These are phyloP conservation scores for Oryza rufipogon DNA, from an alignment of 176 grass and related monocot species.

Conservation along the genomic window DNA sequence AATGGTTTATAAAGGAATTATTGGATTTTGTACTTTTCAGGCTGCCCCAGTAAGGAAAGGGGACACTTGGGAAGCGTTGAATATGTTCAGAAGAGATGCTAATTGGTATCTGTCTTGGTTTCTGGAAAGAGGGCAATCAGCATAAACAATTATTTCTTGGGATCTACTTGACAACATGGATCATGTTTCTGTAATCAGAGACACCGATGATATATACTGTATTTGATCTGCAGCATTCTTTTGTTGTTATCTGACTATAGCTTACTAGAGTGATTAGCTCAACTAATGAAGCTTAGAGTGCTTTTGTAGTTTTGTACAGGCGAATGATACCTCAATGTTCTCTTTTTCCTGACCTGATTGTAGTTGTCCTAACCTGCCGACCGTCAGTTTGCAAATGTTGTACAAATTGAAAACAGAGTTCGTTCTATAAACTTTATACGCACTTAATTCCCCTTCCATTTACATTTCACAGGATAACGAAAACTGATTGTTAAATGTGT, in stretches of 20 bases:
- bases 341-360: neutral
- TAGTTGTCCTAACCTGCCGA: neutral
- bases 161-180: neutral
- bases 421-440: neutral
- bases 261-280: no score
- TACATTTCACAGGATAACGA: neutral
- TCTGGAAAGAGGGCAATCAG: neutral
- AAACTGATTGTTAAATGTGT: neutral
- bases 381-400: neutral
- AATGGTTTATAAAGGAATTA: slow-evolving; percentile 16
- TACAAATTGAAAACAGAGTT: neutral
- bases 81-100: neutral
- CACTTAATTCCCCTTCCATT: neutral
- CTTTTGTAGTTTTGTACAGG: neutral
- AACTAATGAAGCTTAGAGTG: neutral
- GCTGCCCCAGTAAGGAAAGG: neutral
- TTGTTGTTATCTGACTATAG: neutral
- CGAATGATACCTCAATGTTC: neutral
- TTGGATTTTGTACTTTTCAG: neutral
- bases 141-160: neutral
- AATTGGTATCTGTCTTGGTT: neutral
- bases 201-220: neutral
- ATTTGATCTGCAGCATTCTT: neutral
- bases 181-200: neutral
- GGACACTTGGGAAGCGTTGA: neutral